A percentile compares a stretch with the other conserved stretches of the same genome.
Evolutionary conservation across 2,329 filamentous ascomycete species (phyloP).

Genomic region (Trichoderma koningiopsis): DNA sequence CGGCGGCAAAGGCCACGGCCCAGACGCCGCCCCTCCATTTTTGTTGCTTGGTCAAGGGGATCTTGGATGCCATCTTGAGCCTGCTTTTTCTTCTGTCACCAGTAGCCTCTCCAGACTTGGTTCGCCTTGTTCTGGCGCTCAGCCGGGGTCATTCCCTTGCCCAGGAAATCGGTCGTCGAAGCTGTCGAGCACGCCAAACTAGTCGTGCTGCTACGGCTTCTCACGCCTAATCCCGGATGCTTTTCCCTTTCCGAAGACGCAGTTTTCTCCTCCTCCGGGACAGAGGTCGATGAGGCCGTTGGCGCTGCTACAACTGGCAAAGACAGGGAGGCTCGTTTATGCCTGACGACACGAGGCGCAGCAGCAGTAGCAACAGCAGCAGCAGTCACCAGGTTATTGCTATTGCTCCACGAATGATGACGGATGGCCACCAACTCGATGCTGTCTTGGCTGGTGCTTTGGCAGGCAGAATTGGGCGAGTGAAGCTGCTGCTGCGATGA

Average conservation of each 20-base stretch:
- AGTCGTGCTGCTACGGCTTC: constrained; percentile 1
- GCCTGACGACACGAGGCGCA: neutral
- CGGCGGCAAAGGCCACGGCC: constrained; percentile 50
- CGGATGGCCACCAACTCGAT: neutral
- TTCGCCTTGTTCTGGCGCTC: constrained; percentile 32
- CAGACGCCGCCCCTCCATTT: constrained; percentile 41
- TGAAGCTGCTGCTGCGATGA: constrained; percentile 12
- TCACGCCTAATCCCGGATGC: neutral
- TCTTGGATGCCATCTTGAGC: neutral
- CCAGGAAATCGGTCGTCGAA: constrained; percentile 11
- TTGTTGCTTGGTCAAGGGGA: constrained; percentile 37
- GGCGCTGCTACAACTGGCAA: neutral
- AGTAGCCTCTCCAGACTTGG: constrained; percentile 35
- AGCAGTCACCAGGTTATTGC: neutral
- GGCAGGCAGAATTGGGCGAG: constrained; percentile 1
- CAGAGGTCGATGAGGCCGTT: neutral
- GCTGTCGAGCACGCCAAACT: neutral
- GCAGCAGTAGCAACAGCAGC: neutral
- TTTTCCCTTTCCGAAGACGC: neutral
- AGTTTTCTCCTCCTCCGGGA: neutral
- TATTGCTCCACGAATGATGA: neutral
- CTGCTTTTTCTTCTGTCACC: constrained; percentile 25
- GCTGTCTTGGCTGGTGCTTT: constrained; percentile 4
- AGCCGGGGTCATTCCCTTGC: constrained; percentile 28
- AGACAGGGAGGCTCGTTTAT: neutral